These are phyloP conservation scores for Musa balbisiana DNA, from an alignment of 202 grass and related monocot species.

Conservation along the genomic window DNA sequence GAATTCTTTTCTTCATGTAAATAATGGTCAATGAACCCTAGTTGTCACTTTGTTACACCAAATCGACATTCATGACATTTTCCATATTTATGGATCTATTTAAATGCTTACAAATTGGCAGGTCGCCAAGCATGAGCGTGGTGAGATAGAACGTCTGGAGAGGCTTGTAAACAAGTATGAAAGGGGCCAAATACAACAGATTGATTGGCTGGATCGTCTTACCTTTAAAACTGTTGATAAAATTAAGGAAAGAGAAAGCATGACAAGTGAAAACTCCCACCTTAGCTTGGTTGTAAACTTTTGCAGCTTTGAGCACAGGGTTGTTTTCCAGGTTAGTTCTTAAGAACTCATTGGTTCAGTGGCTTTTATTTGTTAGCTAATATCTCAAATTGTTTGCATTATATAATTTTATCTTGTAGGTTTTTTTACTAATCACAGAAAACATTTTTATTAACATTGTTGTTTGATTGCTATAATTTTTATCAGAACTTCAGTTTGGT, in stretches of 20 bases:
- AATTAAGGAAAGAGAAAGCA: constrained; percentile 60
- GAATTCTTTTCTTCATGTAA: constrained; percentile 2
- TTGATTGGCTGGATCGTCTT: constrained; percentile 92
- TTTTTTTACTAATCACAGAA: neutral
- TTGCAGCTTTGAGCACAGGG: constrained; percentile 82
- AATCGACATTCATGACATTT: neutral
- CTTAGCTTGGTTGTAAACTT: constrained; percentile 76
- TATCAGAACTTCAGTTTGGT: too few species aligned
- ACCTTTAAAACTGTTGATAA: constrained; percentile 71
- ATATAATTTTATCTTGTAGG: neutral
- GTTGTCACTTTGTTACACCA: neutral
- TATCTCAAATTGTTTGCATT: neutral
- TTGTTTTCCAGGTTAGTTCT: constrained; percentile 75
- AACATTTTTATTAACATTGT: neutral
- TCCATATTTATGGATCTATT: neutral
- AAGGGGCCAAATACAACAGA: constrained; percentile 78
- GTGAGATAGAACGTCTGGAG: constrained; percentile 86
- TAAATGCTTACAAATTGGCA: constrained; percentile 11
- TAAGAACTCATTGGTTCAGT: neutral
- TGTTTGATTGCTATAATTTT: neutral
- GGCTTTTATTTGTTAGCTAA: neutral
- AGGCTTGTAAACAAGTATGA: constrained; percentile 92
- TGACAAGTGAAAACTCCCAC: constrained; percentile 45
- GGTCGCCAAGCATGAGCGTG: constrained; percentile 75
- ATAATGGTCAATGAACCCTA: neutral